These are phyloP conservation scores for Cladosporium sp. DNA, from an alignment of 2,329 filamentous ascomycete species.

Conservation along the genomic window DNA sequence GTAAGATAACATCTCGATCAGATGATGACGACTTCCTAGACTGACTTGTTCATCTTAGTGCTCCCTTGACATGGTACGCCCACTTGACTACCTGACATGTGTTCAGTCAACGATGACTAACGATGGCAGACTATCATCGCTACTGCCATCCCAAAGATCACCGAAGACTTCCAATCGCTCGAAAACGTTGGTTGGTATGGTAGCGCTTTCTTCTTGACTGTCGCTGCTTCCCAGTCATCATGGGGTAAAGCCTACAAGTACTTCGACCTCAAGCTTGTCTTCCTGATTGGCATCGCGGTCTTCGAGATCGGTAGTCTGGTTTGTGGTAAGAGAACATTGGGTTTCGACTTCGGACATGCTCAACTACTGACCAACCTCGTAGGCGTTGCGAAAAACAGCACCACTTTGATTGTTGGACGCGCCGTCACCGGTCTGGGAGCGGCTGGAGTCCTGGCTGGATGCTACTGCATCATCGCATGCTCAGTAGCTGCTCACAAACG, in stretches of 20 bases:
- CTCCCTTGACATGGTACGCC: too few species aligned
- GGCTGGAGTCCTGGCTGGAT: conserved; percentile 51
- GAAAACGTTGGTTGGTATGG: conserved; percentile 34
- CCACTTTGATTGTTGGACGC: conserved; percentile 53
- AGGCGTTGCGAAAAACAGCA: not conserved
- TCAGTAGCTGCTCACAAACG: conserved; percentile 40
- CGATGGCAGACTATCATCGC: conserved; percentile 24
- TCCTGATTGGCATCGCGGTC: conserved; percentile 45
- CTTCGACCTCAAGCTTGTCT: conserved; percentile 51
- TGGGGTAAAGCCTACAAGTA: conserved; percentile 58
- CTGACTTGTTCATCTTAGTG: too few species aligned
- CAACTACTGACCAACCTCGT: too few species aligned
- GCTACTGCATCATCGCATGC: conserved; percentile 48
- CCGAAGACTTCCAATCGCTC: conserved; percentile 33
- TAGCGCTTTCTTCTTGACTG: conserved; percentile 34
- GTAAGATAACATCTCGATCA: conserved; percentile 16
- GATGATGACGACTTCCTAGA: conserved; percentile 14
- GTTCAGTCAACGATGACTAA: conserved; percentile 30
- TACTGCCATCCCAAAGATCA: conserved; percentile 35
- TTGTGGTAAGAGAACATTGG: conserved; percentile 45
- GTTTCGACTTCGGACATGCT: conserved; percentile 21
- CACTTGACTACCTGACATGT: too few species aligned
- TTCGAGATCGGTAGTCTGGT: conserved; percentile 51
- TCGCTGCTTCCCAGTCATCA: conserved; percentile 34
- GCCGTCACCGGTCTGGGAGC: conserved; percentile 52